These are phyloP conservation scores for Metrosideros polymorpha DNA, from an alignment of 441 rosid genomes.

Conservation along the genomic window DNA sequence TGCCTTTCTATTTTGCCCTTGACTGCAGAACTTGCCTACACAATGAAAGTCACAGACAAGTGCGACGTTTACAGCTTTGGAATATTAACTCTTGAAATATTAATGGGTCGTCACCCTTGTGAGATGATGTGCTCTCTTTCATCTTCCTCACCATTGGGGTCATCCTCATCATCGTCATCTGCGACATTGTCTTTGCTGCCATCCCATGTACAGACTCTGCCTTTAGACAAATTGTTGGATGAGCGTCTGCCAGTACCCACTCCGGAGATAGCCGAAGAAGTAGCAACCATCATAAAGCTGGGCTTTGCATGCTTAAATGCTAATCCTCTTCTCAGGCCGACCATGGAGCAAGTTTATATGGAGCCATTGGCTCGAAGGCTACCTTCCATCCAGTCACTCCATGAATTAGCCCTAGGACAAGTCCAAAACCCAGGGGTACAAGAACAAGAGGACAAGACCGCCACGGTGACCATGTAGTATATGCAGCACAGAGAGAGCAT, in stretches of 20 bases:
- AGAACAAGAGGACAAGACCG: not conserved
- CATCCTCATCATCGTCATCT: constrained; percentile 10
- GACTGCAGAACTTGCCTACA: constrained; percentile 30
- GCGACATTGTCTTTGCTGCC: not conserved
- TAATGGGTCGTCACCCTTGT: constrained; percentile 29
- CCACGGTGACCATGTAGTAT: not conserved
- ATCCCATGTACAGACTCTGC: not conserved
- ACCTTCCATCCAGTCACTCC: not conserved
- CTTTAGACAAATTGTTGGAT: constrained; percentile 15
- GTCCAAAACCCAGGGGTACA: not conserved
- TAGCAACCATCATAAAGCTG: constrained; percentile 9
- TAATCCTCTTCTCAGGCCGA: constrained; percentile 14
- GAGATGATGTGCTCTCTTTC: constrained; percentile 9
- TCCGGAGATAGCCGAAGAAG: constrained; percentile 5
- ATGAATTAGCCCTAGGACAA: not conserved
- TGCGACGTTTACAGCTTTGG: constrained; percentile 39
- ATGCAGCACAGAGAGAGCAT: not conserved
- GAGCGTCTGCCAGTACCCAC: constrained; percentile 15
- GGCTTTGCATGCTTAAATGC: constrained; percentile 23
- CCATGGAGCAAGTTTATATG: not conserved
- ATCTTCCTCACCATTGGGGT: not conserved
- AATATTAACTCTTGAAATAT: constrained; percentile 23
- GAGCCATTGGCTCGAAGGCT: not conserved
- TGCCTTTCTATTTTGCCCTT: not conserved
- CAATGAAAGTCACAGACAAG: constrained; percentile 31